Conservation (phyloP, 2,329 filamentous ascomycete species). For the Trematosphaeria pertusa region DNA sequence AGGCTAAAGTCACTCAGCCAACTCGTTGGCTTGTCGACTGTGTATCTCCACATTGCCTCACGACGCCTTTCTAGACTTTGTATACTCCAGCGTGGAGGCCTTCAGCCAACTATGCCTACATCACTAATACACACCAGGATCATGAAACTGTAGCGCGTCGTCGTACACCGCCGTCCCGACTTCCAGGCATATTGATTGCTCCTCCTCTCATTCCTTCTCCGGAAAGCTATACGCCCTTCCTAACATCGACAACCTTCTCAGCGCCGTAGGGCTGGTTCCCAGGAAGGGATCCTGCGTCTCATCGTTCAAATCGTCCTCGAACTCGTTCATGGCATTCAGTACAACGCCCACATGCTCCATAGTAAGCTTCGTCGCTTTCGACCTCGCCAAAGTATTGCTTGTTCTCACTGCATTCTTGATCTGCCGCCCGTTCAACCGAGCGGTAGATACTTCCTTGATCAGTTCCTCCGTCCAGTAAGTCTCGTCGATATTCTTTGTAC, state of each 20-base stretch:
- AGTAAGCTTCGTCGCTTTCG: neutral
- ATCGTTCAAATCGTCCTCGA: neutral
- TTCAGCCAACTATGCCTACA: no score
- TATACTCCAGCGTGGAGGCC: no score
- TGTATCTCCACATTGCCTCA: no score
- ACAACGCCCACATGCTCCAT: neutral
- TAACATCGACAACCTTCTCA: neutral
- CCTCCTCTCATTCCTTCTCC: no score
- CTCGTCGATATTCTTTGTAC: neutral
- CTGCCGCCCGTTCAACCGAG: constrained; percentile 23
- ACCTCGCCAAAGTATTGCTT: neutral
- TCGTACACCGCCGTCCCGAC: no score
- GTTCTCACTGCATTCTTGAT: neutral
- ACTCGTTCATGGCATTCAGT: neutral
- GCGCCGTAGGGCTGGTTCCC: neutral
- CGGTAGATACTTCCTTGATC: neutral
- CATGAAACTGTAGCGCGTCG: no score
- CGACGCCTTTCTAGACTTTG: no score
- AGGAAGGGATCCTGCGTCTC: neutral
- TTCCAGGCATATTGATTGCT: no score
- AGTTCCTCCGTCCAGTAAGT: neutral
- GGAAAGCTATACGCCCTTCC: constrained; percentile 22
- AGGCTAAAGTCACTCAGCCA: no score
- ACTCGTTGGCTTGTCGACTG: no score
- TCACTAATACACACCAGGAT: no score